phyloP scores from a whole-genome alignment of 345 rosid species.

The Mallotus nudiflorus region DNA sequence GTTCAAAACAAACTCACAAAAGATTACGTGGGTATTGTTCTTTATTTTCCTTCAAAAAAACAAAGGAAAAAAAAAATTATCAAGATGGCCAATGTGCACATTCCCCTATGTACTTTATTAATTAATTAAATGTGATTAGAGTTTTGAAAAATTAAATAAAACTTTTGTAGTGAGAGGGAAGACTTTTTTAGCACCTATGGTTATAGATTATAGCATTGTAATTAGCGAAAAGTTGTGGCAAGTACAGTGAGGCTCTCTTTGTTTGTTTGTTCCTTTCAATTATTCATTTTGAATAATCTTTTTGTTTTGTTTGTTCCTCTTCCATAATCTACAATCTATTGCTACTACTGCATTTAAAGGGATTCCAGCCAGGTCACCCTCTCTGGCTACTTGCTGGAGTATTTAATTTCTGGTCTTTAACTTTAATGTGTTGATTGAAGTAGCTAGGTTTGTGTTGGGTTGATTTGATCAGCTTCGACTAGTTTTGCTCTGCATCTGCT shows the following conservation, averaged over 20 bases:
- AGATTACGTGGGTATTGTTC: slow-evolving; percentile 30
- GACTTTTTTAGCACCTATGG: slow-evolving; percentile 22
- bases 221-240: slow-evolving; percentile 48
- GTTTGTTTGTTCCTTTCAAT: slow-evolving; percentile 31
- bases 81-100: background rate
- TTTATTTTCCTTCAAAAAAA: too few species aligned
- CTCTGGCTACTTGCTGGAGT: background rate
- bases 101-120: background rate
- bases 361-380: slow-evolving; percentile 22
- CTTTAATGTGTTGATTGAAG: too few species aligned
- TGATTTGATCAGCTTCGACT: too few species aligned
- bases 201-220: slow-evolving; percentile 57
- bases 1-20: slow-evolving; percentile 19
- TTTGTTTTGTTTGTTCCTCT: too few species aligned
- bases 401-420: background rate
- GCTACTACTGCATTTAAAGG: background rate
- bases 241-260: slow-evolving; percentile 40
- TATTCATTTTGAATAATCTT: too few species aligned
- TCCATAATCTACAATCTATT: too few species aligned
- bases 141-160: background rate
- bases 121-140: background rate
- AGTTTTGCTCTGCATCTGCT: too few species aligned
- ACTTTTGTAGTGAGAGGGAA: background rate
- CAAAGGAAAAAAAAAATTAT: slow-evolving; percentile 6
- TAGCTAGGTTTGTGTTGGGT: too few species aligned